A percentile compares a stretch with the other conserved stretches of the same genome.
Conservation (phyloP, 257 asterid genomes). For the Coffea canephora region DNA sequence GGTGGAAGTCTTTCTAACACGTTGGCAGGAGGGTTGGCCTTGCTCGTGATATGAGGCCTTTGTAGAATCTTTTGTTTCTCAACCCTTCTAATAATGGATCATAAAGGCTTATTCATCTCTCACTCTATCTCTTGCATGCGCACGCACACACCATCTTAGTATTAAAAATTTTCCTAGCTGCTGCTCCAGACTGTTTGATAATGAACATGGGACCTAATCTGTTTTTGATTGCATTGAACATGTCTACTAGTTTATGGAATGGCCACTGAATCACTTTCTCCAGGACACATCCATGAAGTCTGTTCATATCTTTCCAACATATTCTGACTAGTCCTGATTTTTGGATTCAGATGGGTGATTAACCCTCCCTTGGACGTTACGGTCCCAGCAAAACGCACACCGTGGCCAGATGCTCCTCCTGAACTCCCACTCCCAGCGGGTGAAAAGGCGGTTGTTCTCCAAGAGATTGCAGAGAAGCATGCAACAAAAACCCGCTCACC, state of each 20-base stretch:
- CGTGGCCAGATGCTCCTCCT: constrained; percentile 98
- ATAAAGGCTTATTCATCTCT: background rate
- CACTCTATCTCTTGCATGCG: background rate
- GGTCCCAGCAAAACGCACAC: constrained; percentile 86
- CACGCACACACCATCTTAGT: background rate
- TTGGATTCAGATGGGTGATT: constrained; percentile 73
- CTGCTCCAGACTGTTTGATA: background rate
- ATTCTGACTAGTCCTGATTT: background rate
- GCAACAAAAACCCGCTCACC: constrained; percentile 52
- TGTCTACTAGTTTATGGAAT: background rate
- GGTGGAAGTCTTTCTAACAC: background rate
- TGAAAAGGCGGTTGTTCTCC: constrained; percentile 40
- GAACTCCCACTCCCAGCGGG: constrained; percentile 72
- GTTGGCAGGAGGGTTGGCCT: background rate
- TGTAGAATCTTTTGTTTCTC: background rate
- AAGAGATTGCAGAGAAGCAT: constrained; percentile 52
- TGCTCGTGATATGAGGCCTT: background rate
- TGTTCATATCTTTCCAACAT: background rate
- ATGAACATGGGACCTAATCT: background rate
- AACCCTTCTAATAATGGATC: background rate
- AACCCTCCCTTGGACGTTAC: constrained; percentile 86
- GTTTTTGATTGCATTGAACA: background rate
- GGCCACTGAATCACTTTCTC: background rate
- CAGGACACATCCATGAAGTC: background rate
- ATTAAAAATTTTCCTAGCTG: background rate